These are phyloP conservation scores for Solanum ahanhuiri DNA, from an alignment of 257 asterid species.

Conservation along the genomic window DNA sequence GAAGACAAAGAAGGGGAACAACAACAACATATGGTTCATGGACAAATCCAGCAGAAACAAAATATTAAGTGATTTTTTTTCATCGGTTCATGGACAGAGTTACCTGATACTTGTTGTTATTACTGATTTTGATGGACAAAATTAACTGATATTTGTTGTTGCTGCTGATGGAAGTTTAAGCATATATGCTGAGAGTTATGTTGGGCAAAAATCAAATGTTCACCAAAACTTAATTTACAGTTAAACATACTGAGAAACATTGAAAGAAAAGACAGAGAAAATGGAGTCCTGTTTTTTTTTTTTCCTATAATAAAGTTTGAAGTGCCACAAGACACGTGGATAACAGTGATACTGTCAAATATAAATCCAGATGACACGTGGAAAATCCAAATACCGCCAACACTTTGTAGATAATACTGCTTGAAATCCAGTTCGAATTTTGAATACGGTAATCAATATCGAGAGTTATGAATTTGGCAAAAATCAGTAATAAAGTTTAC, in stretches of 20 bases:
- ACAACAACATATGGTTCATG: neutral
- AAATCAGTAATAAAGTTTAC: neutral
- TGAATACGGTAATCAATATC: too few species aligned
- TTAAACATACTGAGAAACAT: neutral
- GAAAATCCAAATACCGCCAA: neutral
- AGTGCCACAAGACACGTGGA: neutral
- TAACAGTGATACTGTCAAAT: neutral
- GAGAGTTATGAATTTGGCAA: too few species aligned
- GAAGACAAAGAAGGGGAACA: neutral
- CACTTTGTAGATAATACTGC: neutral
- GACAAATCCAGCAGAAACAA: too few species aligned
- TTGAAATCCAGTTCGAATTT: too few species aligned
- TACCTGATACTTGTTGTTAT: too few species aligned
- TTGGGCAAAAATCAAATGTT: neutral
- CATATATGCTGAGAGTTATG: neutral
- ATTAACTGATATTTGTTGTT: too few species aligned
- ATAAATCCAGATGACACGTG: neutral
- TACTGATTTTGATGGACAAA: accelerated
- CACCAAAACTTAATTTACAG: neutral
- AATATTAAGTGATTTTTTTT: too few species aligned
- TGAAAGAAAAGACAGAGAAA: neutral
- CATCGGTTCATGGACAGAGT: accelerated
- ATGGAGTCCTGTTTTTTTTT: neutral
- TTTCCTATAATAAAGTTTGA: neutral
- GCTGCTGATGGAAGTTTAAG: neutral